phyloP scores from a whole-genome alignment of 2,329 filamentous ascomycete species.

The Pseudofabraea citricarpa region DNA sequence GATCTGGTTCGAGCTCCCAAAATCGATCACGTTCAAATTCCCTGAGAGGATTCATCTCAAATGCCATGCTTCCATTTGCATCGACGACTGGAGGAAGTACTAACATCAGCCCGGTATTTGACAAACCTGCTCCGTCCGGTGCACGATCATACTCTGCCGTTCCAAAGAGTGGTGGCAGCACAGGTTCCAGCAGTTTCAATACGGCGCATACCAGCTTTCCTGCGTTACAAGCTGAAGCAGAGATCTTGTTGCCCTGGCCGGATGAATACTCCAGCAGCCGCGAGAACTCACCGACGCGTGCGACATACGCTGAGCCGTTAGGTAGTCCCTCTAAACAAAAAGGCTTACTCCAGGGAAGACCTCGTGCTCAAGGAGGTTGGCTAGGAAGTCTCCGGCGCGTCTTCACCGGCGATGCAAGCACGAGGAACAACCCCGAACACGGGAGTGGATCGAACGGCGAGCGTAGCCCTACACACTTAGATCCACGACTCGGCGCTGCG shows the following conservation, averaged over 20 bases:
- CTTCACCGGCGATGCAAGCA: conserved; percentile 12
- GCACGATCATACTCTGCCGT: conserved; percentile 4
- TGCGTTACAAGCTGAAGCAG: conserved; percentile 22
- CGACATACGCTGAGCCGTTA: background rate
- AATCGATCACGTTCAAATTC: conserved; percentile 22
- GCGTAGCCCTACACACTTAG: conserved; percentile 20
- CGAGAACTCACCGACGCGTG: conserved; percentile 13
- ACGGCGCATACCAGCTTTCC: conserved; percentile 26
- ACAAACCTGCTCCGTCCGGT: conserved; percentile 7
- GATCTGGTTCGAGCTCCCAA: conserved; percentile 23
- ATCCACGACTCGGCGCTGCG: conserved; percentile 5
- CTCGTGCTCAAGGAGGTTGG: conserved; percentile 38
- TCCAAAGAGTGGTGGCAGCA: conserved; percentile 21
- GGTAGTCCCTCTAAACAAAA: conserved; percentile 55
- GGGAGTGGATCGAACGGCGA: conserved; percentile 7
- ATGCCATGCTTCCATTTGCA: conserved; percentile 21
- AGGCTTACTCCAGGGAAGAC: conserved; percentile 6
- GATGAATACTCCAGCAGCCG: conserved; percentile 6
- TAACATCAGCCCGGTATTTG: conserved; percentile 14
- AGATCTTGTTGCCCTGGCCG: conserved; percentile 23
- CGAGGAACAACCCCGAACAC: background rate
- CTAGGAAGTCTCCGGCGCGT: conserved; percentile 56
- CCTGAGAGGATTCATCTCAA: conserved; percentile 22
- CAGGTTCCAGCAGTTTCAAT: conserved; percentile 19
- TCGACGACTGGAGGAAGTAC: conserved; percentile 14